Conservation (phyloP, 2,329 filamentous ascomycete species). For the Blastomyces parvus region DNA sequence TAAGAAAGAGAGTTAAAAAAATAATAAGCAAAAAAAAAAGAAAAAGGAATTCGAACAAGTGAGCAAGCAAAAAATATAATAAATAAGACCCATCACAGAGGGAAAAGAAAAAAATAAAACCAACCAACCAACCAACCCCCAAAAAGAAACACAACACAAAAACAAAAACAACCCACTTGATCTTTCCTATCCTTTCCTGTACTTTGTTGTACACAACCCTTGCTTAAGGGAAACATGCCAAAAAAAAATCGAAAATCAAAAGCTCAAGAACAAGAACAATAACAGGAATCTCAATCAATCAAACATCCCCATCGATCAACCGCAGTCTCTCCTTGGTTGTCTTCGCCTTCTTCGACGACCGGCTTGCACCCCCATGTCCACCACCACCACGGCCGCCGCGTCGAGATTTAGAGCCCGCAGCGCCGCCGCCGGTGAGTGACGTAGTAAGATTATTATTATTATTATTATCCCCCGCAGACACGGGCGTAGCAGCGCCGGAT, state of each 20-base stretch:
- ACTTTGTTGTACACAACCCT: no score
- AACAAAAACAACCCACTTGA: not conserved
- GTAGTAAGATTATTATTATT: constrained; percentile 28
- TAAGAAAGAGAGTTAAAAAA: no score
- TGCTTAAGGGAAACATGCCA: no score
- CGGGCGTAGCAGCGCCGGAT: constrained; percentile 76
- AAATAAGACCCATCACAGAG: no score
- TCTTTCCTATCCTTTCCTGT: no score
- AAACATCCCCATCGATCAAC: constrained; percentile 17
- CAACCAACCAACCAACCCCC: no score
- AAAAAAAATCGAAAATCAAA: not conserved
- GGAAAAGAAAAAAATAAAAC: no score
- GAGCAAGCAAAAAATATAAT: no score
- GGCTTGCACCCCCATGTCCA: constrained; percentile 45
- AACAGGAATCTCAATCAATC: not conserved
- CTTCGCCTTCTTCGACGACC: constrained; percentile 53
- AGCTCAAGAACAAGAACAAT: not conserved
- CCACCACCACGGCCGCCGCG: constrained; percentile 43
- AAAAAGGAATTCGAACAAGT: no score
- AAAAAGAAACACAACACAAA: not conserved
- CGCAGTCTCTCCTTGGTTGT: constrained; percentile 43
- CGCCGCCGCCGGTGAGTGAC: no score
- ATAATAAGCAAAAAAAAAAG: no score
- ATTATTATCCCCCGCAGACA: constrained; percentile 42
- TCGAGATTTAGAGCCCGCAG: constrained; percentile 46